These are phyloP conservation scores for Polytolypa hystricis DNA, from an alignment of 2,329 filamentous ascomycete species.

Conservation along the genomic window DNA sequence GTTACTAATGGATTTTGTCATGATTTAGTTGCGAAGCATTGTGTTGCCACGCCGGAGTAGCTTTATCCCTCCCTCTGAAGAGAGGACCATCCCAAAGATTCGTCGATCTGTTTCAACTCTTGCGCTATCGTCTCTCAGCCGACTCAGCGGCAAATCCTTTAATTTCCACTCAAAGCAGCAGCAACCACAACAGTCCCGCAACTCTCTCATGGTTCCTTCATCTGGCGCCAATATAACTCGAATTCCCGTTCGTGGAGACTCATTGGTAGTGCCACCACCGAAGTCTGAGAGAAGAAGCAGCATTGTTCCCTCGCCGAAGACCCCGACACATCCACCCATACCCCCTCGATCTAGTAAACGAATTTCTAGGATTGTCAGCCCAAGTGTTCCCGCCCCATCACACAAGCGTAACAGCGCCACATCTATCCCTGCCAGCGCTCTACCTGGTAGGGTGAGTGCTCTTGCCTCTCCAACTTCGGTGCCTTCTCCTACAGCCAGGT, in stretches of 20 bases:
- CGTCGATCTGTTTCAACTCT: slow-evolving; percentile 7
- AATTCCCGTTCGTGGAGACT: neutral
- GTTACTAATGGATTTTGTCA: no score
- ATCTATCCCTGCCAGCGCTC: neutral
- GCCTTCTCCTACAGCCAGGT: no score
- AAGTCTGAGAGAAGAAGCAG: neutral
- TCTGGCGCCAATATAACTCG: neutral
- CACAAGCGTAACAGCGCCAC: neutral
- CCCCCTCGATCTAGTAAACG: slow-evolving; percentile 19
- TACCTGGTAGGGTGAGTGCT: neutral
- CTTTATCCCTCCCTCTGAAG: neutral
- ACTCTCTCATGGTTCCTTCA: no score
- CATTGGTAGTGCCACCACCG: neutral
- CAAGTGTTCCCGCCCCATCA: slow-evolving; percentile 4
- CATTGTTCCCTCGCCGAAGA: slow-evolving; percentile 2
- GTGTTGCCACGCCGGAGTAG: slow-evolving; percentile 2
- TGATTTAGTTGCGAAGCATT: no score
- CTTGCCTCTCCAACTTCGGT: neutral
- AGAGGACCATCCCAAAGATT: slow-evolving; percentile 4
- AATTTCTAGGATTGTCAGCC: slow-evolving; percentile 9
- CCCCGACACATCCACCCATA: slow-evolving; percentile 6
- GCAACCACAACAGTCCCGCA: no score
- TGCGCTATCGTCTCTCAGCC: slow-evolving; percentile 3
- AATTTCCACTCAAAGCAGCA: neutral
- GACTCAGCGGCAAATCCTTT: slow-evolving; percentile 1